Base-by-base conservation (phyloP, 2,329 filamentous ascomycete species). In the Penicillium sp. region DNA sequence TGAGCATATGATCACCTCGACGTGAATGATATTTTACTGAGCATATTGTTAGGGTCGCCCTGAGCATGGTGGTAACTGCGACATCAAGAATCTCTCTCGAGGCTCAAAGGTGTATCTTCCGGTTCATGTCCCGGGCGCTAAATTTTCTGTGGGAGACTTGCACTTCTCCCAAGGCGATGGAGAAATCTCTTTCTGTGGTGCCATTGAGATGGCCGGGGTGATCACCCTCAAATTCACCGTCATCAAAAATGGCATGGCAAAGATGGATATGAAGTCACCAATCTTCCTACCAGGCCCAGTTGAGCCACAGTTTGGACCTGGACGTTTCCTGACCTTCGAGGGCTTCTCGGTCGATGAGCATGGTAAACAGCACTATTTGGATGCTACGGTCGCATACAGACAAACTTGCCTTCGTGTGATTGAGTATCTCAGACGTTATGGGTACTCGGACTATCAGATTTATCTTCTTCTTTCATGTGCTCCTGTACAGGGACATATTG, bases 211-310 rank as follows among this genome's bases (percentile, higher is more conserved):
- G 91, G 92, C 93, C 0, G 93, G 93, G 4, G 82, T 92, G 46
- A 96, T 97, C 68, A 97, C 93, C 2, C 85, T 97, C 76, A 96
- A 95, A 71, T 93, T 96, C 81, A 88, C 86, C 53, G 90, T 97
- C 16, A 88, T 97, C 82, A 96, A 95, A 75, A 84, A 87, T 65
- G 93, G 93, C 22, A 84, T 96, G 72, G 82, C 82, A 48, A 84
- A 92, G 37, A 78, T 96, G 55, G 89, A 84, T 0, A 88, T 96
- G 79, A 93, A 92, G 76, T 89, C 86, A 6, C 93, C 93, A 0
- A 90, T 97, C 55, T 97, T 93, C 79, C 84, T 92, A 37, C 92
- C 92, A 0, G 93, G 93, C 0, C 92, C 92, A 0, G 93, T 97
- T 0, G 91, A 96, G 79, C 92, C 93, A 30, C 89, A 93, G 66